Evolutionary conservation across 345 rosid species (phyloP), one percentile per base, ranked within the genome.

Genomic region (Eutrema heterophyllum): DNA sequence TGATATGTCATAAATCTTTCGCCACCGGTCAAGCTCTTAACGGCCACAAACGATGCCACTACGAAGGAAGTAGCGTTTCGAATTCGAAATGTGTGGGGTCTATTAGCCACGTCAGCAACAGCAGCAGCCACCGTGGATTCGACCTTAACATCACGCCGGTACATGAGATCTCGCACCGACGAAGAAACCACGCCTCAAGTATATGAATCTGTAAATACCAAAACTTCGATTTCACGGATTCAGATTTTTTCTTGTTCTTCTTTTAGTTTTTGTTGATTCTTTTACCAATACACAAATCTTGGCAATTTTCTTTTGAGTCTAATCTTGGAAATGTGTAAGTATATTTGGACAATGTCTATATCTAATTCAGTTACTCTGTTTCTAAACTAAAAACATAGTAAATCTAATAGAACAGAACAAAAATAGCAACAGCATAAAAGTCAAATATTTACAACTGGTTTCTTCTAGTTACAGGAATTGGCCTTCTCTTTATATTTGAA

Each of bases 1-100:
- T 97, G 18, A 85, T 91, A 52, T 91, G 97, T 61, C 84, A 80
- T 78, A 93, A 86, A 81, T 51, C 79, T 5, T 93, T 93, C 18
- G 81, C 94, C 7, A 87, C 96, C 2, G 97, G 97, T 15, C 97
- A 93, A 80, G 98, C 98, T 57, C 73, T 93, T 18, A 97, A 97
- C 3, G 98, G 98, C 0, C 98, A 93, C 79, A 93, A 93, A 70
- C 84, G 98, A 21, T 81, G 98, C 59, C 97, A 91, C 82, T 90
- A 92, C 48, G 98, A 90, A 76, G 93, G 91, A 36, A 51, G 16
- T 72, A 74, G 78, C 55, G 79, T 77, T 45, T 77, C 81, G 13
- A 61, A 68, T 1, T 83, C 84, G 2, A 86, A 79, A 68, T 85
- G 84, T 18, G 78, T 81, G 65, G 86, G 86, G 5, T 83, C 91